Conservation (phyloP, 2,329 filamentous ascomycete genomes). For the Cercospora beticola region DNA sequence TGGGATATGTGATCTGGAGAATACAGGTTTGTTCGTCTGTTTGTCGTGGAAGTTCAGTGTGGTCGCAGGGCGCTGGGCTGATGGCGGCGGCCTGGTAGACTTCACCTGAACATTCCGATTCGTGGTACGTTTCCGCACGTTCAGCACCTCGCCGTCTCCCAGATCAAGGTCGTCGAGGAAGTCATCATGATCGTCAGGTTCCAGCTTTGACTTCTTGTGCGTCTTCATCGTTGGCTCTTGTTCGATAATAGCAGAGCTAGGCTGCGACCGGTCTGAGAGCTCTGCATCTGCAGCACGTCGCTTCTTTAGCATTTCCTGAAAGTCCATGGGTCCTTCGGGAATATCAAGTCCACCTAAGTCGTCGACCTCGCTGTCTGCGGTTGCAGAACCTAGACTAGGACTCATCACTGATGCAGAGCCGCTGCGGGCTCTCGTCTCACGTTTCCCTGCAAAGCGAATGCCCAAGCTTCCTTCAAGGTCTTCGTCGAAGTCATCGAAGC, state of each 20-base stretch:
- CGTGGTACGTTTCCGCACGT: constrained; percentile 74
- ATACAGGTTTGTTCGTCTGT: constrained; percentile 41
- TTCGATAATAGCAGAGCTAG: constrained; percentile 32
- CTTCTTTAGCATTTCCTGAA: constrained; percentile 73
- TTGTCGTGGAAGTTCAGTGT: constrained; percentile 92
- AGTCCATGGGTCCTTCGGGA: constrained; percentile 78
- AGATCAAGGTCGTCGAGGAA: constrained; percentile 85
- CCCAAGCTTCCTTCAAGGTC: constrained; percentile 94
- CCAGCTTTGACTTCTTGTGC: constrained; percentile 38
- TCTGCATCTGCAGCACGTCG: constrained; percentile 56
- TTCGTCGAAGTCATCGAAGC: constrained; percentile 70
- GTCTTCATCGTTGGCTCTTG: constrained; percentile 39
- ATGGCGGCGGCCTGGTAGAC: constrained; percentile 61
- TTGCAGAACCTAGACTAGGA: constrained; percentile 86
- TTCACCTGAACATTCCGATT: constrained; percentile 93
- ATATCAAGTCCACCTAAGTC: constrained; percentile 85
- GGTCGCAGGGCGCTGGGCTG: constrained; percentile 70
- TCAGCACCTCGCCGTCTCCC: constrained; percentile 73
- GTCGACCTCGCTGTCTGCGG: constrained; percentile 95
- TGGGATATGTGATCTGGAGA: constrained; percentile 68
- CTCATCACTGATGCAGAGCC: constrained; percentile 87
- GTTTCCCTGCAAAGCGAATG: constrained; percentile 83
- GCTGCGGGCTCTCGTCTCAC: constrained; percentile 69
- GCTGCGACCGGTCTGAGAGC: constrained; percentile 36
- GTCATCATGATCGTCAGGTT: constrained; percentile 59